Evolutionary conservation across 2,329 filamentous ascomycete genomes (phyloP).

Genomic region (Parastagonospora nodorum): DNA sequence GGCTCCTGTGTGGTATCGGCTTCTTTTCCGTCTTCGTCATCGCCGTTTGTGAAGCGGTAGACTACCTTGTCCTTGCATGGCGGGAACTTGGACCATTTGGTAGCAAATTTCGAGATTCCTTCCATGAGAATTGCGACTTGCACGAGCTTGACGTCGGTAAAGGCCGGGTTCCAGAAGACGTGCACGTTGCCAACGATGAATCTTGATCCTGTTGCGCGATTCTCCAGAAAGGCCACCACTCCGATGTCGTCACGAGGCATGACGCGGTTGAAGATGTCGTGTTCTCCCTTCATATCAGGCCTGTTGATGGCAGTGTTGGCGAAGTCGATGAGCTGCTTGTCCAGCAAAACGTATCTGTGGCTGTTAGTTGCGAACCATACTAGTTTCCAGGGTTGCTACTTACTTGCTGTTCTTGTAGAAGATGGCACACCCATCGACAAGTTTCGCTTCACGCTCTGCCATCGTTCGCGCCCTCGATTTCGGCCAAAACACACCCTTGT

Average conservation of each 20-base stretch:
- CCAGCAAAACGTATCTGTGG: constrained; percentile 74
- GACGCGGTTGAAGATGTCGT: constrained; percentile 97
- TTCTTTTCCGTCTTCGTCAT: constrained; percentile 54
- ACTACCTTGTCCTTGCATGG: constrained; percentile 78
- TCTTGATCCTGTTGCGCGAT: constrained; percentile 84
- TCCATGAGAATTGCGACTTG: constrained; percentile 97
- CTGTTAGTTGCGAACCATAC: constrained; percentile 12
- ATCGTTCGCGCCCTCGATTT: constrained; percentile 90
- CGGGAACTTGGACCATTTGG: constrained; percentile 80
- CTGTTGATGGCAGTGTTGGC: constrained; percentile 89
- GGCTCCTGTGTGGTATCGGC: constrained; percentile 66
- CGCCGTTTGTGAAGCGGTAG: constrained; percentile 55
- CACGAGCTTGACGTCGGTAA: constrained; percentile 93
- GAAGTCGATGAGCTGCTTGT: constrained; percentile 94
- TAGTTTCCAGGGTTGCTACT: constrained; percentile 14
- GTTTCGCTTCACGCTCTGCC: constrained; percentile 82
- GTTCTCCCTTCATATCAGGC: constrained; percentile 95
- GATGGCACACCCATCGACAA: constrained; percentile 94
- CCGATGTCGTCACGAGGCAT: constrained; percentile 99
- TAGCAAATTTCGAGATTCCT: constrained; percentile 81
- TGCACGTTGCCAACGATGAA: constrained; percentile 94
- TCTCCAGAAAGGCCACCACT: constrained; percentile 90
- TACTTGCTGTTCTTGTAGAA: constrained; percentile 93
- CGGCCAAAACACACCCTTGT: constrained; percentile 92
- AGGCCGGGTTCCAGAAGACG: constrained; percentile 89